These are phyloP conservation scores for Kodamaea hsintzibuensis DNA, from an alignment of 805 yeast genomes.

Conservation along the genomic window DNA sequence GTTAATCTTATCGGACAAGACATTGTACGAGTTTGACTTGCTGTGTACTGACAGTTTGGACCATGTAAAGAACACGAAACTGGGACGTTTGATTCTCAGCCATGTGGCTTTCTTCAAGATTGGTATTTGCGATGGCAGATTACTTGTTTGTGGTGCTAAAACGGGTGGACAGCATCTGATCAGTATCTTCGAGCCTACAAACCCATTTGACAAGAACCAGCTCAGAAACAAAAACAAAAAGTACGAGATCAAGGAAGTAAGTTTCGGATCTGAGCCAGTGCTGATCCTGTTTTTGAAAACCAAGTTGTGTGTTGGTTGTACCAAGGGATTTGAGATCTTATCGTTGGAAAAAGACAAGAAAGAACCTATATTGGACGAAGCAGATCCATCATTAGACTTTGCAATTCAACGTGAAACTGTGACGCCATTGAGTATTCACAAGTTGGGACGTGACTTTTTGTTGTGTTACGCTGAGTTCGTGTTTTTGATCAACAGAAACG, in stretches of 20 bases:
- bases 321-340: slow-evolving; percentile 94
- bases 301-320: slow-evolving; percentile 90
- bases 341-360: slow-evolving; percentile 80
- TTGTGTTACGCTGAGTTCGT: slow-evolving; percentile 91
- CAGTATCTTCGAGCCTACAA: slow-evolving; percentile 85
- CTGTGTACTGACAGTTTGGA: slow-evolving; percentile 50
- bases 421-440: slow-evolving; percentile 88
- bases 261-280: slow-evolving; percentile 85
- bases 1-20: slow-evolving; percentile 79
- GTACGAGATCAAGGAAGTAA: slow-evolving; percentile 70
- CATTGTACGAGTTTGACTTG: slow-evolving; percentile 72
- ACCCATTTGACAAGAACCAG: slow-evolving; percentile 59
- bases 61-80: slow-evolving; percentile 52
- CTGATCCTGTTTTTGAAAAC: slow-evolving; percentile 88
- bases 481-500: slow-evolving; percentile 89
- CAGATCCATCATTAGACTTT: slow-evolving; percentile 95
- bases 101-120: slow-evolving; percentile 90
- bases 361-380: slow-evolving; percentile 94
- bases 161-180: slow-evolving; percentile 78
- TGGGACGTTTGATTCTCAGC: slow-evolving; percentile 77
- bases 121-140: slow-evolving; percentile 88
- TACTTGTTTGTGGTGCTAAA: slow-evolving; percentile 87
- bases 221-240: slow-evolving; percentile 59
- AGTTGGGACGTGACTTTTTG: slow-evolving; percentile 80
- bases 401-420: slow-evolving; percentile 76